Base-by-base conservation (phyloP, 495 filamentous ascomycete species). In the Penicillium desertorum region DNA sequence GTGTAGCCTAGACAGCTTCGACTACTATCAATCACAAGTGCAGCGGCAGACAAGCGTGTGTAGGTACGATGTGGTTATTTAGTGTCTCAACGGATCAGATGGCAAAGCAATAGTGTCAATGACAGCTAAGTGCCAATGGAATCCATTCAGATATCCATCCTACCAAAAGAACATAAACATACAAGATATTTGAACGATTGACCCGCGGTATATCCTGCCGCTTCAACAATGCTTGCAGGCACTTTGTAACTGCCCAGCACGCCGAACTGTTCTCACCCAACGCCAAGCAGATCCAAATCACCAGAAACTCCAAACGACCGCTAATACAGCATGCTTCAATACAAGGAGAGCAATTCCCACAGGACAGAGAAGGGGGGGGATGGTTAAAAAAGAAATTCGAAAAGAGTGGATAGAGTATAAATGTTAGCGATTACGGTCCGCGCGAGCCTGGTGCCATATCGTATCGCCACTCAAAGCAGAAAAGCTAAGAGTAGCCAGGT, bases 391-490 rank as follows among this genome's bases (percentile, higher is more conserved):
- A 53, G 53, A 58, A 61, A 54, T 45, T 7, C 34, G 34, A 39
- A 56, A 58, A 50, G 39, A 47, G 50, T 49, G 59, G 43, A 62
- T 48, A 58, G 23, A 42, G 54, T 49, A 17, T 43, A 39, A 19
- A 36, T 22, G 17, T 73, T 66, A 82, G 63, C 74, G 62, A 51
- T 74, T 76, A 37, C 76, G 71, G 49, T 82, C 76, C 16, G 68
- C 63, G 59, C 70, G 71, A 53, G 69, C 67, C 57, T 78, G 78
- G 54, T 79, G 76, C 75, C 79, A 79, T 36, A 78, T 76, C 9
- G 72, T 76, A 51, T 82, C 79, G 9, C 80, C 80, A 47, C 71
- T 81, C 8, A 83, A 73, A 8, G 76, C 76, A 6, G 77, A 80
- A 45, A 79, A 72, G 56, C 75, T 81, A 7, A 80, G 54, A 0